These are phyloP conservation scores for Penicillium hordei DNA, from an alignment of 2,329 filamentous ascomycete species.

Conservation along the genomic window DNA sequence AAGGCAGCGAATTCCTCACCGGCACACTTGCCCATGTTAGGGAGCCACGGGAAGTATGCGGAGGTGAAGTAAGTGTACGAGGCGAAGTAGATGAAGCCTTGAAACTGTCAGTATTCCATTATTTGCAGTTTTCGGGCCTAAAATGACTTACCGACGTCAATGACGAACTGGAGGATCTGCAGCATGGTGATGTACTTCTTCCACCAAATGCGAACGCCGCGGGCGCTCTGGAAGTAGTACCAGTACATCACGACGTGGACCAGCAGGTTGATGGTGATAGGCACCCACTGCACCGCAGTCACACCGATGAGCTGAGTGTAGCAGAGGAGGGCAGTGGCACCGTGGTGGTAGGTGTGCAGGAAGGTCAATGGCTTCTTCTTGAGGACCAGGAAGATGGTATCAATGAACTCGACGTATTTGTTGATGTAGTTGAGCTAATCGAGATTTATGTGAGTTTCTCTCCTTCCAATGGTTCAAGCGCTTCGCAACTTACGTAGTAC, in stretches of 20 bases:
- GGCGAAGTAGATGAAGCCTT: constrained; percentile 96
- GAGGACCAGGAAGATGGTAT: constrained; percentile 94
- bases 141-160: constrained; percentile 76
- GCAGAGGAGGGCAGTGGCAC: constrained; percentile 93
- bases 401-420: constrained; percentile 93
- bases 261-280: constrained; percentile 85
- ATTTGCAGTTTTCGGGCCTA: background rate
- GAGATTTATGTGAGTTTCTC: constrained; percentile 40
- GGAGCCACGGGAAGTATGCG: constrained; percentile 82
- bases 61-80: constrained; percentile 98
- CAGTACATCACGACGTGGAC: constrained; percentile 99
- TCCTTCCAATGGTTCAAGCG: background rate
- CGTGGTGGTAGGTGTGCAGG: constrained; percentile 98
- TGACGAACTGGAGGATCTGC: constrained; percentile 95
- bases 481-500: constrained; percentile 76
- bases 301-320: constrained; percentile 94
- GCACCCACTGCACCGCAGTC: constrained; percentile 92
- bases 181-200: constrained; percentile 99
- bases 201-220: constrained; percentile 96
- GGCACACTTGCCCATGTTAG: constrained; percentile 81
- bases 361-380: constrained; percentile 99
- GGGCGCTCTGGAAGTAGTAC: constrained; percentile 99
- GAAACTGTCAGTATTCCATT: constrained; percentile 9
- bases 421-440: constrained; percentile 91
- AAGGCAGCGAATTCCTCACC: constrained; percentile 97